A percentile compares a stretch with the other conserved stretches of the same genome.
These are phyloP conservation scores for Astrothelium subdiscretum DNA, from an alignment of 495 filamentous ascomycete species.

Conservation along the genomic window DNA sequence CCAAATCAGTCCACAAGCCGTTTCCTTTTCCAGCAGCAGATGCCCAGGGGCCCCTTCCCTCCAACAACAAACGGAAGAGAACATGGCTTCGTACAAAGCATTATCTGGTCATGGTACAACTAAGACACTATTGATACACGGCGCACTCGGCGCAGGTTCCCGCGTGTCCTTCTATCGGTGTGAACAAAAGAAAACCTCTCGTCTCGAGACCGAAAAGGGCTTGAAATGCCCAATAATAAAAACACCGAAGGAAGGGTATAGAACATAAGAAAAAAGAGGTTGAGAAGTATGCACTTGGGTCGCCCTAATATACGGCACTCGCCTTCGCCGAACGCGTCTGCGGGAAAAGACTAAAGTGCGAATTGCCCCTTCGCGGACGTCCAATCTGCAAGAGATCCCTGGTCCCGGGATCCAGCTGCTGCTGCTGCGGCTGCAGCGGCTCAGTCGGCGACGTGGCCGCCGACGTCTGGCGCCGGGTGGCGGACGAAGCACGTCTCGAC, in stretches of 20 bases:
- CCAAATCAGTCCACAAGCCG: no score
- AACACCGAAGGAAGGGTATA: background rate
- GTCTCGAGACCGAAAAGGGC: background rate
- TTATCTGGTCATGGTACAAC: no score
- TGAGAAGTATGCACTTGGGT: background rate
- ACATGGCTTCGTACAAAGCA: no score
- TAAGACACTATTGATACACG: conserved; percentile 2
- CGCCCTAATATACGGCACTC: background rate
- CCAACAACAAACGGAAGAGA: no score
- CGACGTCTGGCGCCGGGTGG: background rate
- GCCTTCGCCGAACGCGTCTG: background rate
- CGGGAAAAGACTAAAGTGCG: background rate
- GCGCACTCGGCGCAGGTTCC: background rate
- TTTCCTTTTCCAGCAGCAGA: no score
- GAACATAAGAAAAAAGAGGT: background rate
- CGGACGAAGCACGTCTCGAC: background rate
- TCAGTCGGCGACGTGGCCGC: background rate
- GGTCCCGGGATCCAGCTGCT: background rate
- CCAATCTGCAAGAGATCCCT: background rate
- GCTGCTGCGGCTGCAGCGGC: background rate
- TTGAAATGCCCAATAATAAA: no score
- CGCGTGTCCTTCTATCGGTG: background rate
- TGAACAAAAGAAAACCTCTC: background rate
- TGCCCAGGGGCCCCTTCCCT: no score
- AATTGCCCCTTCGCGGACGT: background rate